Conservation (phyloP, 108 stramenopile genomes). For the Pseudonitzschia delicatissima region DNA sequence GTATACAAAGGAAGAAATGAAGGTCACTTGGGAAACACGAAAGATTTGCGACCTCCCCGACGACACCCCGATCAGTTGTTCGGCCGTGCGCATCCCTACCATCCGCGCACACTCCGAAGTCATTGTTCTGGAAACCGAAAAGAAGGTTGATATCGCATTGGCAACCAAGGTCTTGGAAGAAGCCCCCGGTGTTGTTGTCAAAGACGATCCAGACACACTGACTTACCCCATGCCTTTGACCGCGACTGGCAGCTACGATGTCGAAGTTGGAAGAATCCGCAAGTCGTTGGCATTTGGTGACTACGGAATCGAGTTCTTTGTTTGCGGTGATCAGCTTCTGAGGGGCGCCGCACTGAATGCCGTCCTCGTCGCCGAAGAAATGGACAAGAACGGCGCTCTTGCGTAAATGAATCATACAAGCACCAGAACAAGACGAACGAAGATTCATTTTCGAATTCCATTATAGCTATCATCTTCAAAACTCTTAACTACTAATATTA, state of each 20-base stretch:
- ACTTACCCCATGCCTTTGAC: conserved; percentile 97
- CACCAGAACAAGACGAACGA: no score
- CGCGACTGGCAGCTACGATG: conserved; percentile 93
- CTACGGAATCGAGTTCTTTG: conserved; percentile 95
- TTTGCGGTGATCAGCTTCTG: conserved; percentile 96
- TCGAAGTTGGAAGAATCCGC: conserved; percentile 92
- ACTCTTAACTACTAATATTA: no score
- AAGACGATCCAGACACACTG: conserved; percentile 62
- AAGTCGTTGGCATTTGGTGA: conserved; percentile 83
- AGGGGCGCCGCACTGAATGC: conserved; percentile 98
- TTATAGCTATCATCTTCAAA: no score
- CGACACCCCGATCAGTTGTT: conserved; percentile 86
- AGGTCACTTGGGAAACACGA: conserved; percentile 97
- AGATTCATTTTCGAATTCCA: no score
- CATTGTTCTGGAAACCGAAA: conserved; percentile 90
- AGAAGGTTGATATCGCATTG: conserved; percentile 75
- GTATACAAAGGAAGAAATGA: conserved; percentile 99
- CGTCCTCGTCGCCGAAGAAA: conserved; percentile 92
- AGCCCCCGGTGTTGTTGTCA: conserved; percentile 81
- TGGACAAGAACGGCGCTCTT: conserved; percentile 67
- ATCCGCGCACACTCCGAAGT: conserved; percentile 96
- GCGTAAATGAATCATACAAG: neutral
- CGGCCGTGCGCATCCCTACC: conserved; percentile 97
- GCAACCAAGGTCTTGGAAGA: conserved; percentile 76
- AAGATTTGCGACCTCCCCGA: conserved; percentile 88